Base-by-base conservation (phyloP, 1,284 basidiomycete species). In the Tilletiaria anomala region DNA sequence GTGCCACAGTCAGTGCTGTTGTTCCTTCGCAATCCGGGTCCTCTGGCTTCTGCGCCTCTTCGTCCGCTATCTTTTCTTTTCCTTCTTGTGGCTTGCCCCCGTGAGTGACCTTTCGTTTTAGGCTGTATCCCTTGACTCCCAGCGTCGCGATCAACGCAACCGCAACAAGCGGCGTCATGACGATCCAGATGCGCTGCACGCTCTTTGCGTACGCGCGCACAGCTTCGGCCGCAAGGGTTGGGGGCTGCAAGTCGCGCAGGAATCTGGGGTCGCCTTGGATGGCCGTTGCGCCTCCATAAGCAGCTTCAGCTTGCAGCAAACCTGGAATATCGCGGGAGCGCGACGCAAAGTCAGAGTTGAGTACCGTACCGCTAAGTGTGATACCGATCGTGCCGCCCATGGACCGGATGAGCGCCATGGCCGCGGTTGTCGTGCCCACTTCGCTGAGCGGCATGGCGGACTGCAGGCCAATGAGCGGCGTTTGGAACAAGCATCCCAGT, bases 161-260 rank as follows among this genome's bases (percentile, higher is more conserved):
- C 12, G 50, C 60, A 5, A 60, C 50, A n/a, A 69, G 43, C 0
- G 68, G 68, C 1, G 68, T 56, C 1, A 48, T 32, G 16, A 80
- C 74, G 43, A 82, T 61, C 82, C 83, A 87, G 43, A 86, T 78
- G 32, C 71, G 74, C 48, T 72, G 72, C 31, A 86, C 76, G 0
- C 80, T 74, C 37, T 75, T 65, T 2, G 80, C 73, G 66, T 79
- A 87, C 0, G 80, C 81, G 40, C 79, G 71, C 33, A 79, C 74
- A 2, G 85, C 70, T 34, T 72, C 69, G 17, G 70, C 38, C 16
- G 65, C 54, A 3, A 70, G 47, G 21, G 51, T 55, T 3, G 48
- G 46, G 1, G 70, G 69, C 51, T 69, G 47, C 6, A 54, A 45
- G 19, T 54, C 31, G 6, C 39, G 33, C 22, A 53, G 37, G 5